phyloP scores from a whole-genome alignment of 805 yeast species.

The Kazachstania africana region DNA sequence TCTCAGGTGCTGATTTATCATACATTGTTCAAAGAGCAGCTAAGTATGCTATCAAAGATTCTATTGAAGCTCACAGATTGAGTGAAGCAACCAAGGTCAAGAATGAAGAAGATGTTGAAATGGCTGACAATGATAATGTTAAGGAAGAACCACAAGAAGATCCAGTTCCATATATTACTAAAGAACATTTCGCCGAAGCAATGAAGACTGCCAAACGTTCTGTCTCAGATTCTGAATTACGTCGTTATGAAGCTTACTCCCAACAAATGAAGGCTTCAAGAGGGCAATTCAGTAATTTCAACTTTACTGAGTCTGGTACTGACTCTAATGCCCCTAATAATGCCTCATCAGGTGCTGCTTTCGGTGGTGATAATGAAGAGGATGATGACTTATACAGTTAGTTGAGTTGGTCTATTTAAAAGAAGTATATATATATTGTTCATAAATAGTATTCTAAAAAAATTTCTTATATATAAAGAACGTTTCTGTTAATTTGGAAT shows the following conservation, averaged over 20 bases:
- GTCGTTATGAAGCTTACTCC: slow-evolving; percentile 97
- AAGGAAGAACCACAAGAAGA: slow-evolving; percentile 51
- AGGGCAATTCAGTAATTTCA: slow-evolving; percentile 86
- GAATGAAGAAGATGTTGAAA: slow-evolving; percentile 38
- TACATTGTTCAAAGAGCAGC: slow-evolving; percentile 98
- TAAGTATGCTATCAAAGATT: slow-evolving; percentile 94
- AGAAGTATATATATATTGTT: too few relatives aligned
- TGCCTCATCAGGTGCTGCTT: slow-evolving; percentile 32
- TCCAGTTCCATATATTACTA: slow-evolving; percentile 91
- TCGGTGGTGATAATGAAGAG: slow-evolving; percentile 36
- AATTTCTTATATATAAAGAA: too few relatives aligned
- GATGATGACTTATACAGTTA: slow-evolving; percentile 58
- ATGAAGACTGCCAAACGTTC: slow-evolving; percentile 99
- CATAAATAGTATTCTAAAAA: too few relatives aligned
- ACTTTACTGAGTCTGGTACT: slow-evolving; percentile 47
- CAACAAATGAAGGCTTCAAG: slow-evolving; percentile 93
- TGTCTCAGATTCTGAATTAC: slow-evolving; percentile 91
- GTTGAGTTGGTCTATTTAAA: slow-evolving; percentile 33
- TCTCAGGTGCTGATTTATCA: slow-evolving; percentile 97
- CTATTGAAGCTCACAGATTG: slow-evolving; percentile 71
- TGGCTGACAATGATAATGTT: slow-evolving; percentile 25
- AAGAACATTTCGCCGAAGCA: slow-evolving; percentile 94
- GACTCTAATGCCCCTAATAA: slow-evolving; percentile 28
- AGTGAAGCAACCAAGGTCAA: slow-evolving; percentile 34
- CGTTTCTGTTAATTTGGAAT: too few relatives aligned